phyloP scores from a whole-genome alignment of 176 grass and related monocot species.

The Aegilops umbellulata region DNA sequence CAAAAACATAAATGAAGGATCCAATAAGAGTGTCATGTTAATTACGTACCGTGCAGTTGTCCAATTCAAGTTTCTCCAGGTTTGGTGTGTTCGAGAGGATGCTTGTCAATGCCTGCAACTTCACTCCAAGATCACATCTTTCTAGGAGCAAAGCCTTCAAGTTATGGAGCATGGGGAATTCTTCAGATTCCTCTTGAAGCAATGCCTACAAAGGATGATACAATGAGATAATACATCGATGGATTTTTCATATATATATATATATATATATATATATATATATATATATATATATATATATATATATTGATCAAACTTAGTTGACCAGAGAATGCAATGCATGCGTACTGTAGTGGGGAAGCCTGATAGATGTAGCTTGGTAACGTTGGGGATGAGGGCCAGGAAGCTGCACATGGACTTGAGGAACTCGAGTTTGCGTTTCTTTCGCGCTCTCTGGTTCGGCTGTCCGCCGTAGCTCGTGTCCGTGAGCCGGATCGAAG shows the following conservation, averaged over 20 bases:
- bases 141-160: neutral
- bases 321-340: neutral
- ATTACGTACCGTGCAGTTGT: neutral
- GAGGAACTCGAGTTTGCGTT: neutral
- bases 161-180: neutral
- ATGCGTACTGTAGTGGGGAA: neutral
- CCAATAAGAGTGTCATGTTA: neutral
- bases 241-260: too few species aligned
- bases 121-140: neutral
- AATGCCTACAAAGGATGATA: neutral
- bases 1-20: neutral
- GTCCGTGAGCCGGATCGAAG: neutral
- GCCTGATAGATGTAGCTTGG: neutral
- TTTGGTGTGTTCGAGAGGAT: neutral
- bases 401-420: neutral
- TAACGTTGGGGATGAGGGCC: neutral
- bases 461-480: neutral
- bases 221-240: too few species aligned
- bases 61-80: neutral
- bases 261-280: too few species aligned
- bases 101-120: neutral
- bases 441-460: neutral
- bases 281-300: too few species aligned
- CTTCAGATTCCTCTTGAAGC: neutral
- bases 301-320: too few species aligned